Percentiles rank a stretch among this genome's conserved stretches.
These are phyloP conservation scores for Chaetomidium leptoderma DNA, from an alignment of 495 filamentous ascomycete genomes.

Conservation along the genomic window DNA sequence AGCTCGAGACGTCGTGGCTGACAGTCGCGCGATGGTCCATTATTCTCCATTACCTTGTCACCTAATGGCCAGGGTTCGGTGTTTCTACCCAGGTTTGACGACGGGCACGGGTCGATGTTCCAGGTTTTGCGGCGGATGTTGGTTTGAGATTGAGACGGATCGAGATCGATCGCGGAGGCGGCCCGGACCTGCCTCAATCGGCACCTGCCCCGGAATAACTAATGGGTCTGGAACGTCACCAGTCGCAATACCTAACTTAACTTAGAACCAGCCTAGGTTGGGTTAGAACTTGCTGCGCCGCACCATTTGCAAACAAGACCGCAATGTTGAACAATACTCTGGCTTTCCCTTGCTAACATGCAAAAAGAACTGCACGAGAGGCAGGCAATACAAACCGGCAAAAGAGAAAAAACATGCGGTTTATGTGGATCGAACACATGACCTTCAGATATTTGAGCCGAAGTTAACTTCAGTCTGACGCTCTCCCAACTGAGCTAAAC, in stretches of 20 bases:
- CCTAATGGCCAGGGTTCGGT: not conserved
- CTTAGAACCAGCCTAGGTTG: no score
- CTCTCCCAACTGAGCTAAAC: constrained; percentile 30
- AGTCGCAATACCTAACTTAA: not conserved
- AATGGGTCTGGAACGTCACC: not conserved
- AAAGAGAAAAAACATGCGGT: constrained; percentile 20
- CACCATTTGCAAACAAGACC: no score
- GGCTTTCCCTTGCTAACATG: no score
- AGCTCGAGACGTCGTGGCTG: constrained; percentile 45
- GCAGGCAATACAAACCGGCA: not conserved
- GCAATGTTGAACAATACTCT: no score
- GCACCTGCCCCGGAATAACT: not conserved
- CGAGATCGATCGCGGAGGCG: not conserved
- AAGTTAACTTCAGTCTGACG: constrained; percentile 25
- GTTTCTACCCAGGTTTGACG: not conserved
- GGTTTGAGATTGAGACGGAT: not conserved
- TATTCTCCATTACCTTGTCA: not conserved
- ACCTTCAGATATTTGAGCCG: constrained; percentile 20
- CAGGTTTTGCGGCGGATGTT: not conserved
- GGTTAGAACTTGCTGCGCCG: not conserved
- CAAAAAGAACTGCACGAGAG: no score
- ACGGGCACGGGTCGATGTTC: not conserved
- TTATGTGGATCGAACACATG: constrained; percentile 26
- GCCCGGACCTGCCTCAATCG: not conserved
- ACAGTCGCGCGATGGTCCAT: constrained; percentile 46